phyloP scores from a whole-genome alignment of 1,139 yeast genomes.

The Candida dubliniensis region DNA sequence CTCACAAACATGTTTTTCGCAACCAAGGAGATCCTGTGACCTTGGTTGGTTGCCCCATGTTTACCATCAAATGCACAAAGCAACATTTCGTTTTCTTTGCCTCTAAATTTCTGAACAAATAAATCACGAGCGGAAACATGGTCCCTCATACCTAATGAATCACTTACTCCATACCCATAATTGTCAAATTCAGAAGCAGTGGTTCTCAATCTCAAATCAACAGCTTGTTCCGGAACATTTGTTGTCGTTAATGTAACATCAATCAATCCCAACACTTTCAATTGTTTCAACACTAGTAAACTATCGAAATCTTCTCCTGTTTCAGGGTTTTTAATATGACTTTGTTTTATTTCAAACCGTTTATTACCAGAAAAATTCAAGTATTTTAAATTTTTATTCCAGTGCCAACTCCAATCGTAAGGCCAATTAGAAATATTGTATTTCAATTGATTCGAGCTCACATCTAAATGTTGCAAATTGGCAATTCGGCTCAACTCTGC shows the following conservation, averaged over 20 bases:
- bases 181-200: conserved; percentile 82
- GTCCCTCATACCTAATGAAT: conserved; percentile 70
- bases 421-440: conserved; percentile 94
- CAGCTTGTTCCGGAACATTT: conserved; percentile 84
- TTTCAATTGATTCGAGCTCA: conserved; percentile 86
- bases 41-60: conserved; percentile 52
- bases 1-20: conserved; percentile 72
- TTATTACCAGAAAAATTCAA: conserved; percentile 91
- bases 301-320: conserved; percentile 65
- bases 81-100: conserved; percentile 68
- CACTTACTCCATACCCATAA: conserved; percentile 90
- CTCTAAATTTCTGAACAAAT: conserved; percentile 84
- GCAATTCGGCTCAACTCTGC: conserved; percentile 77
- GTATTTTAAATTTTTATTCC: conserved; percentile 72
- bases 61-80: conserved; percentile 89
- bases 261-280: conserved; percentile 81
- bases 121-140: conserved; percentile 77
- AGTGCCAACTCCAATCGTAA: conserved; percentile 98
- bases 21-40: conserved; percentile 70
- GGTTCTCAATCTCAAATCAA: conserved; percentile 83
- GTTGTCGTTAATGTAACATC: conserved; percentile 90
- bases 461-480: conserved; percentile 73
- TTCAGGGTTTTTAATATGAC: conserved; percentile 49
- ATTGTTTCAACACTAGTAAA: conserved; percentile 67
- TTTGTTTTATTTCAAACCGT: conserved; percentile 80